These are phyloP conservation scores for Elymus sibiricus DNA, from an alignment of 176 grass and related monocot species.

Conservation along the genomic window DNA sequence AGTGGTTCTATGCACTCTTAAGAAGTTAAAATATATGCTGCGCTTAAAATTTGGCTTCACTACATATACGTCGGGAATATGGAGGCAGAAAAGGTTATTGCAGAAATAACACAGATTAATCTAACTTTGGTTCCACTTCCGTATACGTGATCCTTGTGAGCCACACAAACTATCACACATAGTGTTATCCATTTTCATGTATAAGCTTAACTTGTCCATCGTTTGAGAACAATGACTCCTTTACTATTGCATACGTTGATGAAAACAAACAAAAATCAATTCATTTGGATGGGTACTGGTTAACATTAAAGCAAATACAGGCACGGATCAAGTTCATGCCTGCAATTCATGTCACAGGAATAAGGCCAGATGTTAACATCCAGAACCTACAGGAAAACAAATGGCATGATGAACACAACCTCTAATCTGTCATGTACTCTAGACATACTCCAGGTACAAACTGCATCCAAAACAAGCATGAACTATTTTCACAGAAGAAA, in stretches of 20 bases:
- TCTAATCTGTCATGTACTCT: not conserved
- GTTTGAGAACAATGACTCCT: not conserved
- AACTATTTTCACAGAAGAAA: not conserved
- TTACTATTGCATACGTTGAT: not conserved
- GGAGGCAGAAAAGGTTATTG: not conserved
- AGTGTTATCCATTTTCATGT: not conserved
- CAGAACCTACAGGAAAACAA: not conserved
- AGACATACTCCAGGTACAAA: not conserved
- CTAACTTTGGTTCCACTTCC: not conserved
- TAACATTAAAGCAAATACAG: constrained; percentile 1
- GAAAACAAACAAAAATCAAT: not conserved
- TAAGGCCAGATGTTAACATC: not conserved
- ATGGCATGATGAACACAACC: not conserved
- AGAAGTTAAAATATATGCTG: not conserved
- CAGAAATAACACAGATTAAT: not conserved
- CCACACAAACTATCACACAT: not conserved
- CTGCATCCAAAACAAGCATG: constrained; percentile 11
- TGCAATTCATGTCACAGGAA: not conserved
- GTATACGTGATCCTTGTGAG: not conserved
- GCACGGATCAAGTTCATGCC: not conserved
- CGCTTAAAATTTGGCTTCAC: not conserved
- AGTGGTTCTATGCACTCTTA: constrained; percentile 3
- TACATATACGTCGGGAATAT: not conserved
- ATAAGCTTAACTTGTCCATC: not conserved
- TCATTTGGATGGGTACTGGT: not conserved